Evolutionary conservation across 2,329 filamentous ascomycete species (phyloP), one percentile per base, ranked within the genome.

Genomic region (Aspergillus niger): DNA sequence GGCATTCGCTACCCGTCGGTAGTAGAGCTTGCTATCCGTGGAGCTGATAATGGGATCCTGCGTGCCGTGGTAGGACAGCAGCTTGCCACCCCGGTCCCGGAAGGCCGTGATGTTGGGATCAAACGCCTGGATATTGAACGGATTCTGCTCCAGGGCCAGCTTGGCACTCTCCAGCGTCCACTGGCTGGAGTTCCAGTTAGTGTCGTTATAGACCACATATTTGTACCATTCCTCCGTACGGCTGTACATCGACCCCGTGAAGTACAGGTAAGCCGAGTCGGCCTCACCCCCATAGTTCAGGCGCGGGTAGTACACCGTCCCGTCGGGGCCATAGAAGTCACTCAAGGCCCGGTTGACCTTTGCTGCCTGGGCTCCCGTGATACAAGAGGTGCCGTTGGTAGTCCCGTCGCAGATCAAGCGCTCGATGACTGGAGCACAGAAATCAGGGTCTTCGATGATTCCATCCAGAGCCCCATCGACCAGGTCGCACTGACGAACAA

Each of bases 41-140:
- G 80, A 80, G 13, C 82, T 79, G 57, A 86, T 87, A 43, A 83
- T 77, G 11, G 82, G 78, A 57, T 80, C 79, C 57, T 75, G 72
- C n/a, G 72, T 67, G 8, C 78, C 78, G 59, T 81, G 79, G 63
- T 76, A 80, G 54, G 72, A 72, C 38, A 80, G 64, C 20, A 81
- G 68, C 61, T 79, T 80, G 17, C 77, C 76, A 3, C 76, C 75
- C 67, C 74, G 44, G 76, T 72, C 49, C 72, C 78, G 72, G 74
- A 82, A 85, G 0, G 74, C 69, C 0, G 77, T 76, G 3, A 86
- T 68, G 63, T 84, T 80, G 57, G 78, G 81, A 8, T 79, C 75
- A 64, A 74, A 76, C 1, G 82, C 83, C 3, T 79, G 80, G 6
- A 82, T 79, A 55, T 82, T 77, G 43, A 80, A 82, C 0, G 83